Percentiles rank a stretch among this genome's conserved stretches.
These are phyloP conservation scores for Lavandula angustifolia DNA, from an alignment of 257 asterid genomes.

Conservation along the genomic window DNA sequence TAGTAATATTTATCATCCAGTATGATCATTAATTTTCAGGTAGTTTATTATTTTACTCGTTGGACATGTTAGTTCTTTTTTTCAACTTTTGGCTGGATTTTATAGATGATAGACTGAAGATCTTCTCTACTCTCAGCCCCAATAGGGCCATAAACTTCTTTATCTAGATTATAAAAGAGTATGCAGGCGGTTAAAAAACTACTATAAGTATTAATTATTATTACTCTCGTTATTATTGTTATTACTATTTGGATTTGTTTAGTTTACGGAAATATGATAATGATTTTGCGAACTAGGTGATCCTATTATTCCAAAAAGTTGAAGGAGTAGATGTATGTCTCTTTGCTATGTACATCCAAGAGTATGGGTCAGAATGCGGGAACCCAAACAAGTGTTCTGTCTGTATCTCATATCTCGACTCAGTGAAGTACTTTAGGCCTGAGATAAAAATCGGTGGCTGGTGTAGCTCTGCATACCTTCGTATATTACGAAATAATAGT, in stretches of 20 bases:
- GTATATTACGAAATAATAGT: conserved; percentile 79
- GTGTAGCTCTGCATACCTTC: conserved; percentile 73
- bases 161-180: not conserved
- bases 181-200: conserved; percentile 9
- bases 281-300: conserved; percentile 47
- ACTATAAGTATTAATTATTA: not conserved
- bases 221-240: not conserved
- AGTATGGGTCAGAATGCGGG: conserved; percentile 73
- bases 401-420: conserved; percentile 78
- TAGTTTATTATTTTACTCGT: conserved; percentile 17
- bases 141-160: not conserved
- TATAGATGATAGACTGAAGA: not conserved
- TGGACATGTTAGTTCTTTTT: not conserved
- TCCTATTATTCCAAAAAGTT: conserved; percentile 69
- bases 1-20: conserved; percentile 4
- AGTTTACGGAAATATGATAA: conserved; percentile 24
- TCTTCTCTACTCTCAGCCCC: not conserved
- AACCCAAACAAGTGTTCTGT: conserved; percentile 67
- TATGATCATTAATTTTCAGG: conserved; percentile 2
- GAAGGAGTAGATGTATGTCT: conserved; percentile 79
- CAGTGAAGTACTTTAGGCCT: conserved; percentile 73
- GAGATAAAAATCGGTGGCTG: conserved; percentile 51
- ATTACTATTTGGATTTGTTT: not conserved
- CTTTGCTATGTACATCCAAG: conserved; percentile 77
- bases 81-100: conserved; percentile 13